A percentile compares a stretch with the other conserved stretches of the same genome.
Conservation (phyloP, 192 early-diverging fungal genomes). For the Spizellomyces punctatus region DNA sequence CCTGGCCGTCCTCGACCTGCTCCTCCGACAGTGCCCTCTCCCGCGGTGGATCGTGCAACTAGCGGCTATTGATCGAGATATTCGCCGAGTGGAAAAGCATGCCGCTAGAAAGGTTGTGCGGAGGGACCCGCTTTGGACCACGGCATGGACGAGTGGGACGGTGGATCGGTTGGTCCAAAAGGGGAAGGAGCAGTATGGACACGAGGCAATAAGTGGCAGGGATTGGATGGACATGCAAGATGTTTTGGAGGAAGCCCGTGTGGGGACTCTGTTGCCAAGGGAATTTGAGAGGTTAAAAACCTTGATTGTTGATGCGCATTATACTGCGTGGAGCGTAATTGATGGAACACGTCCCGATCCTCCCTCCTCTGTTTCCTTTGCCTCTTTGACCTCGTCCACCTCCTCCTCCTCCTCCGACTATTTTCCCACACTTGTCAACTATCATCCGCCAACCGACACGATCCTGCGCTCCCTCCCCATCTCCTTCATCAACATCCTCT, state of each 20-base stretch:
- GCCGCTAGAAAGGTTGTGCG: not conserved
- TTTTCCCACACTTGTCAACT: not conserved
- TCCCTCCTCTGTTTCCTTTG: no score
- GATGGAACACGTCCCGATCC: not conserved
- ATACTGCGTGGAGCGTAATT: not conserved
- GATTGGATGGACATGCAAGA: conserved; percentile 14
- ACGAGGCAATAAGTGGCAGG: not conserved
- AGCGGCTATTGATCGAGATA: conserved; percentile 8
- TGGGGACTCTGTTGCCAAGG: not conserved
- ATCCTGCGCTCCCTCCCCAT: not conserved
- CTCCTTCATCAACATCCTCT: not conserved
- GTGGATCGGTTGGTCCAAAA: not conserved
- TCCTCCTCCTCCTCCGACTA: not conserved
- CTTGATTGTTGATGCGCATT: not conserved
- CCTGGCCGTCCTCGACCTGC: not conserved
- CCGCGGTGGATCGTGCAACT: conserved; percentile 22
- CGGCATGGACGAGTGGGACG: conserved; percentile 10
- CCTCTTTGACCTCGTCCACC: not conserved
- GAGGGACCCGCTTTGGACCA: conserved; percentile 3
- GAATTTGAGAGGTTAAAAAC: not conserved
- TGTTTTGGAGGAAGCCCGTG: not conserved
- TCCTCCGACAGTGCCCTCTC: conserved; percentile 5
- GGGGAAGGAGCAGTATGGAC: conserved; percentile 10
- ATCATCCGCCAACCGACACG: not conserved
- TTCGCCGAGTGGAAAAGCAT: conserved; percentile 9